phyloP scores from a whole-genome alignment of 2,329 filamentous ascomycete genomes.

The Phaeomoniella chlamydospora region DNA sequence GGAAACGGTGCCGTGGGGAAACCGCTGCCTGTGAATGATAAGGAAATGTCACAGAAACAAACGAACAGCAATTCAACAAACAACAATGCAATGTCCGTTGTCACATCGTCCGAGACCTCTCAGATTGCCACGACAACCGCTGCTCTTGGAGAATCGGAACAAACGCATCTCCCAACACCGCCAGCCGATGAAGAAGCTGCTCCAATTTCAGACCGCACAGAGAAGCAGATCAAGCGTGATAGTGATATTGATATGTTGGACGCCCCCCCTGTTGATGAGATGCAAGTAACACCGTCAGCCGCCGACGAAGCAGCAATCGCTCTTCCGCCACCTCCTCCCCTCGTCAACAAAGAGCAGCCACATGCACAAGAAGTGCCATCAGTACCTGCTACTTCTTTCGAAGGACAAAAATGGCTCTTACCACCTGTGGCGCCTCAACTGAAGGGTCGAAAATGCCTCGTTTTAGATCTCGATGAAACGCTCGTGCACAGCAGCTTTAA shows the following conservation, averaged over 20 bases:
- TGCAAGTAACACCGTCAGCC: constrained; percentile 31
- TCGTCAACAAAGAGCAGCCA: constrained; percentile 27
- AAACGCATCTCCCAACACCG: constrained; percentile 1
- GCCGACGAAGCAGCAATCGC: constrained; percentile 30
- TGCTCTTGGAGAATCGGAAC: constrained; percentile 1
- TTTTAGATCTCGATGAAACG: constrained; percentile 91
- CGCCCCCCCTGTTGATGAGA: constrained; percentile 32
- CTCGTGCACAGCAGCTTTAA: constrained; percentile 98
- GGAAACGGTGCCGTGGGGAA: background rate
- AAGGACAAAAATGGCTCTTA: constrained; percentile 56
- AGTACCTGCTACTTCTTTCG: constrained; percentile 22
- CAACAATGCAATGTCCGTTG: constrained; percentile 5
- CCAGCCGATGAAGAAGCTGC: background rate
- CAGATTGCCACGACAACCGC: constrained; percentile 1
- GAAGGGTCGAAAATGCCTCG: constrained; percentile 81
- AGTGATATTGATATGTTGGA: constrained; percentile 53
- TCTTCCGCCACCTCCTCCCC: constrained; percentile 42
- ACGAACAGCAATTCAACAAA: constrained; percentile 5
- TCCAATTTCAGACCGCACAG: background rate
- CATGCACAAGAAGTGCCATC: constrained; percentile 24
- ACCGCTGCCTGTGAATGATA: constrained; percentile 4
- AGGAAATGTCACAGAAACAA: constrained; percentile 6
- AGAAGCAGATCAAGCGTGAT: constrained; percentile 18
- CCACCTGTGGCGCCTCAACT: constrained; percentile 70
- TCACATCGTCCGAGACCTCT: constrained; percentile 1